phyloP scores from a whole-genome alignment of 176 grass and related monocot genomes.

The Phyllostachys edulis region DNA sequence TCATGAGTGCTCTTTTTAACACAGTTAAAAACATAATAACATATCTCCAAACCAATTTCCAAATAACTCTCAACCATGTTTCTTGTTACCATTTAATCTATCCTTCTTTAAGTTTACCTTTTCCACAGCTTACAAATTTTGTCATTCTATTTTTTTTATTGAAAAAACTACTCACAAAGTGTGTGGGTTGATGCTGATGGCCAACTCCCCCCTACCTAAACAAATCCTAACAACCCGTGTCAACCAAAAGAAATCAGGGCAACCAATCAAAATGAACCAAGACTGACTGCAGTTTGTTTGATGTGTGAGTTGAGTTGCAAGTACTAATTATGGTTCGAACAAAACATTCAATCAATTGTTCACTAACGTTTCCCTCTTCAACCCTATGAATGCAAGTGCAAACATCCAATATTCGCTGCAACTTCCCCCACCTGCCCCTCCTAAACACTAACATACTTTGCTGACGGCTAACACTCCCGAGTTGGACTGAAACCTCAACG shows the following conservation, averaged over 20 bases:
- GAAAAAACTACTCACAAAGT: neutral
- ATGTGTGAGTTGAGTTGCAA: neutral
- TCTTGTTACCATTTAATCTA: neutral
- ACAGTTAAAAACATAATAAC: neutral
- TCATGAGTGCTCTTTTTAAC: neutral
- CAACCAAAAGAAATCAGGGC: neutral
- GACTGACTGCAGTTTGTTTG: neutral
- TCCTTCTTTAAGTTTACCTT: neutral
- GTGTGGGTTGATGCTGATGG: slow-evolving; percentile 7
- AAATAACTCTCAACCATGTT: neutral
- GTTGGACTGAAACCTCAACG: neutral
- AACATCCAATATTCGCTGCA: neutral
- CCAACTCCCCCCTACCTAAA: slow-evolving; percentile 32
- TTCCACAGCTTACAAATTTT: neutral
- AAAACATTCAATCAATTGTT: neutral
- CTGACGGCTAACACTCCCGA: neutral
- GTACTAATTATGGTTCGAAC: neutral
- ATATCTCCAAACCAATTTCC: neutral
- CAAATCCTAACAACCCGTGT: slow-evolving; percentile 14
- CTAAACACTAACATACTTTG: neutral
- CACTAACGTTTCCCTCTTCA: neutral
- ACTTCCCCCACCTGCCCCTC: neutral
- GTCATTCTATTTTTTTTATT: neutral
- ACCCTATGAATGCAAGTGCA: neutral
- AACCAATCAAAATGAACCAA: neutral